Conservation (phyloP, 2,329 filamentous ascomycete genomes). For the Gaeumannomyces sp. region DNA sequence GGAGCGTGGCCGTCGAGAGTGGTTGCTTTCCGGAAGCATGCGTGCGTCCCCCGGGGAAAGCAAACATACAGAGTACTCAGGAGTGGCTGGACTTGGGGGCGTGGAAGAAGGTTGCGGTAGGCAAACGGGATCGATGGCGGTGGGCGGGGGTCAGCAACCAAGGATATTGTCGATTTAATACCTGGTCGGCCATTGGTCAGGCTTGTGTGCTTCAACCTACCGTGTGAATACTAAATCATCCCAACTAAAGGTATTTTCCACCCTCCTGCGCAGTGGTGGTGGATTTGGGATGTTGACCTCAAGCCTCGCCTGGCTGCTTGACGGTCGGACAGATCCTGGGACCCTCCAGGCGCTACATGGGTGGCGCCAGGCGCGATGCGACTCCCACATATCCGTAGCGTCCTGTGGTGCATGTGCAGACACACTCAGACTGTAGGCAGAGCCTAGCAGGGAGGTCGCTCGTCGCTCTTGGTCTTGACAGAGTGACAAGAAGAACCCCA, state of each 20-base stretch:
- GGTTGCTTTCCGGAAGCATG: not conserved
- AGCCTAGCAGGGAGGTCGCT: not conserved
- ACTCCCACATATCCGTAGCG: not conserved
- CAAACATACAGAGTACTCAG: not conserved
- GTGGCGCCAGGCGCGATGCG: not conserved
- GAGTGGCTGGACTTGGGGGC: too few relatives aligned
- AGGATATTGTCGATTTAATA: not conserved
- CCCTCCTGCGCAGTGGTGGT: not conserved
- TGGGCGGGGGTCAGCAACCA: not conserved
- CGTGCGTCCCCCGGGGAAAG: not conserved
- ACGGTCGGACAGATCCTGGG: too few relatives aligned
- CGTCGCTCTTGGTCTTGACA: not conserved
- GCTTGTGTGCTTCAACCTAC: too few relatives aligned
- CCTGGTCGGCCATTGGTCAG: not conserved
- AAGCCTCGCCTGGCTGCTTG: too few relatives aligned
- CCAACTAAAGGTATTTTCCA: not conserved
- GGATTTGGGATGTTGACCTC: not conserved
- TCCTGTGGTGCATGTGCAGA: not conserved
- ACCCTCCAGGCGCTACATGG: not conserved
- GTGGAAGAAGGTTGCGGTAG: not conserved
- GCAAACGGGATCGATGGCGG: not conserved
- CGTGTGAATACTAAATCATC: not conserved
- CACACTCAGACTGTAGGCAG: not conserved
- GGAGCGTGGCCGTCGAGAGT: not conserved
- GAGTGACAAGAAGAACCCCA: not conserved